phyloP scores from a whole-genome alignment of 345 rosid species.

The Mangifera indica region DNA sequence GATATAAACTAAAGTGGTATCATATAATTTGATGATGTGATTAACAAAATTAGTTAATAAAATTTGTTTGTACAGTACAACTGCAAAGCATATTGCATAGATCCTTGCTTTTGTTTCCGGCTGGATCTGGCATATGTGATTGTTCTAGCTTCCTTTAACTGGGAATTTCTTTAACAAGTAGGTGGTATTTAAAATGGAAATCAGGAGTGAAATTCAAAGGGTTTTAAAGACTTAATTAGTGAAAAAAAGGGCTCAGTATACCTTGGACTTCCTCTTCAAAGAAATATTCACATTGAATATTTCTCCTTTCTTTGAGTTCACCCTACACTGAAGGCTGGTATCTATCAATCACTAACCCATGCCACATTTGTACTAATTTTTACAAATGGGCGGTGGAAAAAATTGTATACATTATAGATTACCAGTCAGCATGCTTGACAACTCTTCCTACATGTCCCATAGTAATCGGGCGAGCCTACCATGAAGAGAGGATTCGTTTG shows the following conservation, averaged over 20 bases:
- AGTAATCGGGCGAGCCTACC: conserved; percentile 90
- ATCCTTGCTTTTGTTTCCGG: too few relatives aligned
- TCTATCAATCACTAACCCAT: conserved; percentile 4
- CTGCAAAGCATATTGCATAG: too few relatives aligned
- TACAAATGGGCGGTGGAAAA: not conserved
- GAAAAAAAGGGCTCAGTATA: not conserved
- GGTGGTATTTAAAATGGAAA: too few relatives aligned
- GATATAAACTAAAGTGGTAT: too few relatives aligned
- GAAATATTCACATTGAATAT: conserved; percentile 1
- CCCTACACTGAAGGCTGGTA: not conserved
- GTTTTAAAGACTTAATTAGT: not conserved
- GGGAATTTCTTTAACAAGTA: too few relatives aligned
- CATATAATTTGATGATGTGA: too few relatives aligned
- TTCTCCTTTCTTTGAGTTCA: not conserved
- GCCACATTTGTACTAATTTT: conserved; percentile 5
- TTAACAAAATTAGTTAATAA: too few relatives aligned
- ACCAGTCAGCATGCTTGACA: conserved; percentile 56
- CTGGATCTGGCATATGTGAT: too few relatives aligned
- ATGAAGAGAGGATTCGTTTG: conserved; percentile 80
- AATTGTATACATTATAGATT: not conserved
- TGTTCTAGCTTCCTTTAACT: too few relatives aligned
- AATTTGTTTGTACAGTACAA: too few relatives aligned
- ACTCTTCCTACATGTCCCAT: conserved; percentile 87
- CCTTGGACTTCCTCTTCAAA: not conserved
- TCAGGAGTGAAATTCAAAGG: too few relatives aligned